phyloP scores from a whole-genome alignment of 345 rosid genomes.

The Xanthoceras sorbifolium region DNA sequence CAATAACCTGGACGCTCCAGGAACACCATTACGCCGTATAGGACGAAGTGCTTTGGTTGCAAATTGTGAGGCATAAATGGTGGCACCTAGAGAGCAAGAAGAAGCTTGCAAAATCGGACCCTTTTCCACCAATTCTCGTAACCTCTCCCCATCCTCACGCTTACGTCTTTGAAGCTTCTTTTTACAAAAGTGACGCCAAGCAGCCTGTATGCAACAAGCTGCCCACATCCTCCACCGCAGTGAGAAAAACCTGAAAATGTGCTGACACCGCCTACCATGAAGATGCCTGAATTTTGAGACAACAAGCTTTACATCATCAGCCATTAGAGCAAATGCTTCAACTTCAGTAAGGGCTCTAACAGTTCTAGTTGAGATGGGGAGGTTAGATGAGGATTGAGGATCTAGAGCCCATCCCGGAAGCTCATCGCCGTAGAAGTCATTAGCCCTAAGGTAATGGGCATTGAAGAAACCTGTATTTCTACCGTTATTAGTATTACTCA shows the following conservation, averaged over 20 bases:
- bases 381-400: neutral
- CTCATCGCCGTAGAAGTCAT: too few relatives aligned
- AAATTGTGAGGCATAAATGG: neutral
- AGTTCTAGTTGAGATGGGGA: neutral
- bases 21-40: neutral
- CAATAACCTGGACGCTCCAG: neutral
- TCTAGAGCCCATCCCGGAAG: neutral
- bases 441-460: neutral
- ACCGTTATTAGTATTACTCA: neutral
- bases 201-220: neutral
- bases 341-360: neutral
- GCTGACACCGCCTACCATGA: neutral
- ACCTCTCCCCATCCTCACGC: neutral
- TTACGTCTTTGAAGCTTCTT: neutral
- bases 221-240: conserved; percentile 43
- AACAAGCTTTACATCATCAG: neutral
- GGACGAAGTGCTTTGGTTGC: neutral
- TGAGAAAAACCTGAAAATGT: conserved; percentile 40
- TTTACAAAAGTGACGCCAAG: neutral
- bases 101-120: too few relatives aligned
- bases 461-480: neutral
- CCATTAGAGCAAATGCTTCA: neutral
- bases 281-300: neutral
- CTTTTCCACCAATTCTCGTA: neutral
- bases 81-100: neutral